Evolutionary conservation across 2,329 filamentous ascomycete species (phyloP).

Genomic region (Venturia aucupariae): DNA sequence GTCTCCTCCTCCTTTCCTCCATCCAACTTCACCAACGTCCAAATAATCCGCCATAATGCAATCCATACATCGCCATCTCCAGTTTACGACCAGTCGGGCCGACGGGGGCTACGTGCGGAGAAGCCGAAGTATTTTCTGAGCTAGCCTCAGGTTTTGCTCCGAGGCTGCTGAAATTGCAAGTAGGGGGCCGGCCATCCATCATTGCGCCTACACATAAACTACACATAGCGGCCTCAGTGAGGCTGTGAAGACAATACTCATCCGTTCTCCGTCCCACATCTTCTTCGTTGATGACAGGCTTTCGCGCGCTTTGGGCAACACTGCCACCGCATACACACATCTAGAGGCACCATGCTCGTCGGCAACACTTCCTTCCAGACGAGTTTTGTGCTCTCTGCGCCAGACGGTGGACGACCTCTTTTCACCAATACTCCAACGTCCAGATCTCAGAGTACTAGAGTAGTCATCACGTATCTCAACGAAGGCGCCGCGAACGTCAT

Average conservation of each 20-base stretch:
- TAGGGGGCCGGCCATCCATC: too few relatives aligned
- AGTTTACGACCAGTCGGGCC: background rate
- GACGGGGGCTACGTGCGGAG: background rate
- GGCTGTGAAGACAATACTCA: background rate
- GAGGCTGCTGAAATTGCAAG: background rate
- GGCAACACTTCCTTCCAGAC: background rate
- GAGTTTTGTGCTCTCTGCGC: background rate
- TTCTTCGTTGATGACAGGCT: background rate
- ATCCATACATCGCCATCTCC: too few relatives aligned
- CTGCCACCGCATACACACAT: background rate
- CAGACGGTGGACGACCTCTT: background rate
- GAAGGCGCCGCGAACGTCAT: constrained; percentile 74
- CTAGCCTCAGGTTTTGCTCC: background rate
- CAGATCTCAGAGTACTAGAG: background rate
- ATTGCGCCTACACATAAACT: too few relatives aligned
- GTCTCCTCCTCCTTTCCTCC: background rate
- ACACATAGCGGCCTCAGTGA: background rate
- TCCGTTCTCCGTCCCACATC: background rate
- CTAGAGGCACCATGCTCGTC: background rate
- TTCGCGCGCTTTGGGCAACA: background rate
- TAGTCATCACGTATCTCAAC: constrained; percentile 35
- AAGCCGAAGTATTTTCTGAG: background rate
- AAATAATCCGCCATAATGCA: too few relatives aligned
- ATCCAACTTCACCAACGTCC: too few relatives aligned
- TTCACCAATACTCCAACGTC: background rate